These are phyloP conservation scores for Echinosophora koreensis DNA, from an alignment of 306 rosid species.

Conservation along the genomic window DNA sequence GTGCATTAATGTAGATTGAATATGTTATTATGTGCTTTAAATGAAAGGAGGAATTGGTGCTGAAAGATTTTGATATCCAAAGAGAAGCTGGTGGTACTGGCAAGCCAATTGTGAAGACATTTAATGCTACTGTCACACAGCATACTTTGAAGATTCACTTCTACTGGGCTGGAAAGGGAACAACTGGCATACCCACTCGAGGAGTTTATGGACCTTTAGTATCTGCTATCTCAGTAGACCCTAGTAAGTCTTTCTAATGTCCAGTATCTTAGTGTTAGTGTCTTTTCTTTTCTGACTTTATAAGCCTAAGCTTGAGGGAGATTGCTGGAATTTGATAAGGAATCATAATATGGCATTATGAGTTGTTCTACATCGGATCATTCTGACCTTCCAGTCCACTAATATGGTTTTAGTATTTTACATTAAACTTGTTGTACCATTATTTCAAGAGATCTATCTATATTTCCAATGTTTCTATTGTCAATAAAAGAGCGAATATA, in stretches of 20 bases:
- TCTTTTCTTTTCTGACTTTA: neutral
- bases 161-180: conserved; percentile 97
- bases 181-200: conserved; percentile 95
- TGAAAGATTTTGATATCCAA: conserved; percentile 83
- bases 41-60: conserved; percentile 72
- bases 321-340: conserved; percentile 7
- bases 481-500: neutral
- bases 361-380: neutral
- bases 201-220: conserved; percentile 92
- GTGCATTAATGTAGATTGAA: conserved; percentile 47
- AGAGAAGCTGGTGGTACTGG: conserved; percentile 82
- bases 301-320: conserved; percentile 1
- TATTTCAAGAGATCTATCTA: conserved; percentile 19
- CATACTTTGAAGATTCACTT: conserved; percentile 83
- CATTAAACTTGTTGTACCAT: neutral
- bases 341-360: conserved; percentile 16
- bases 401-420: neutral
- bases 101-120: conserved; percentile 64
- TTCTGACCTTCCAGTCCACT: neutral
- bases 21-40: conserved; percentile 35
- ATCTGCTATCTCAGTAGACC: conserved; percentile 88
- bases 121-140: conserved; percentile 61
- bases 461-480: neutral
- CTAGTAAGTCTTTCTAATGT: conserved; percentile 70
- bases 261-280: conserved; percentile 1